phyloP scores from a whole-genome alignment of 2,329 filamentous ascomycete genomes.

The Epicoccum nigrum region DNA sequence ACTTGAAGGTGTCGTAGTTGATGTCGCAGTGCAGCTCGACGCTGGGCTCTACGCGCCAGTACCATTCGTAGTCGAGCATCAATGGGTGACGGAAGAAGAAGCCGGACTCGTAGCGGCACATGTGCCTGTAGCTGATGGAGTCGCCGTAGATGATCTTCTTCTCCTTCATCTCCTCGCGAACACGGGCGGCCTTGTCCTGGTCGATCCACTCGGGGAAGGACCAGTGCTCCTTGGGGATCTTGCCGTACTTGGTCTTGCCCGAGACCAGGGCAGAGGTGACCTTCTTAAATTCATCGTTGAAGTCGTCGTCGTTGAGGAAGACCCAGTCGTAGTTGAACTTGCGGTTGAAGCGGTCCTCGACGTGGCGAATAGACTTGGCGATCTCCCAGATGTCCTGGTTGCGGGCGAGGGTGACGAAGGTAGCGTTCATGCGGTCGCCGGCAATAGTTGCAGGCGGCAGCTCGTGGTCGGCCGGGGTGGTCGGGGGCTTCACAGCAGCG shows the following conservation, averaged over 20 bases:
- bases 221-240: conserved; percentile 93
- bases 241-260: conserved; percentile 87
- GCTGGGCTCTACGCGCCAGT: conserved; percentile 98
- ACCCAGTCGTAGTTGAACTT: conserved; percentile 99
- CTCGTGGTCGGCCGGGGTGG: conserved; percentile 42
- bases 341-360: conserved; percentile 97
- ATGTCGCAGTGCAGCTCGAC: conserved; percentile 97
- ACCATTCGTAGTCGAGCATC: conserved; percentile 97
- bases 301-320: conserved; percentile 95
- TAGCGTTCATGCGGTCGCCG: conserved; percentile 88
- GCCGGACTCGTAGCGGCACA: conserved; percentile 98
- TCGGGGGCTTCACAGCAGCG: conserved; percentile 27
- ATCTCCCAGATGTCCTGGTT: conserved; percentile 98
- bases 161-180: conserved; percentile 91
- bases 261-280: conserved; percentile 89
- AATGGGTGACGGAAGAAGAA: conserved; percentile 98
- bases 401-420: conserved; percentile 92
- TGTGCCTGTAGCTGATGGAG: conserved; percentile 95
- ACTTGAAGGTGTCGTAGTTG: conserved; percentile 93
- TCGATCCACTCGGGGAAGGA: conserved; percentile 97
- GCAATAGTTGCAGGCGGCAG: conserved; percentile 58
- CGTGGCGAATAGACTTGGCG: conserved; percentile 89
- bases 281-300: conserved; percentile 92
- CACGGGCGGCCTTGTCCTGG: conserved; percentile 87
- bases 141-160: conserved; percentile 98